Conservation (phyloP, 1,284 basidiomycete genomes). For the Irpex sp. region DNA sequence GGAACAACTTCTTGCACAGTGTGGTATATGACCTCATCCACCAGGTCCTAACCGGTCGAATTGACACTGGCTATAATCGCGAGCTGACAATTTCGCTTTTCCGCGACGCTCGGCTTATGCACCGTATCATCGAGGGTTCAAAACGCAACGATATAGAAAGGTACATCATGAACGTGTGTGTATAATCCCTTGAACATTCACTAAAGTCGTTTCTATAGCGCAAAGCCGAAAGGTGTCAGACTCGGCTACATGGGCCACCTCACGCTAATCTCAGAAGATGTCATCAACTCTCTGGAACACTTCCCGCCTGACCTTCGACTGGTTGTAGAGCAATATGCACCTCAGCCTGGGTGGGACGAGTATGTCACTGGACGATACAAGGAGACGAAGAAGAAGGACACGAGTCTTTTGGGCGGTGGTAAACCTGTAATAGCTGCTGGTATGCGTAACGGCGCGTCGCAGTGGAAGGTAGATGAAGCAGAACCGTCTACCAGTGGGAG, state of each 20-base stretch:
- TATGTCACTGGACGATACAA: conserved; percentile 82
- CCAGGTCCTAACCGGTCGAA: conserved; percentile 88
- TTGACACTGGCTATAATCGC: conserved; percentile 75
- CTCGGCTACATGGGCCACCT: conserved; percentile 98
- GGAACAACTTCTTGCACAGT: conserved; percentile 98
- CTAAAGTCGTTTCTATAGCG: conserved; percentile 30
- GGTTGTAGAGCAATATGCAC: conserved; percentile 61
- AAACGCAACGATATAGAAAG: conserved; percentile 70
- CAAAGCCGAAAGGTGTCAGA: conserved; percentile 69
- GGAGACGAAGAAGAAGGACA: conserved; percentile 83
- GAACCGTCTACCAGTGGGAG: conserved; percentile 37
- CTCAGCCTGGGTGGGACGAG: conserved; percentile 82
- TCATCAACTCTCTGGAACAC: conserved; percentile 79
- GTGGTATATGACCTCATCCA: conserved; percentile 96
- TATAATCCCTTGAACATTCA: not conserved
- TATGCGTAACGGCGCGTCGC: conserved; percentile 32
- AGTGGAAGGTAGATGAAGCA: conserved; percentile 74
- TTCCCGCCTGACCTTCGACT: conserved; percentile 80
- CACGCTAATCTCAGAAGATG: conserved; percentile 89
- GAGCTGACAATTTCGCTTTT: conserved; percentile 82
- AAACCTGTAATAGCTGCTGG: conserved; percentile 58
- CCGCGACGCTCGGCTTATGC: conserved; percentile 73
- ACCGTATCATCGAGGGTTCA: conserved; percentile 83
- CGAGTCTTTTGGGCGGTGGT: conserved; percentile 79
- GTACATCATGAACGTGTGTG: conserved; percentile 34